Percentiles rank a stretch among this genome's conserved stretches.
phyloP scores from a whole-genome alignment of 257 asterid genomes.

The Verbascum thapsus region DNA sequence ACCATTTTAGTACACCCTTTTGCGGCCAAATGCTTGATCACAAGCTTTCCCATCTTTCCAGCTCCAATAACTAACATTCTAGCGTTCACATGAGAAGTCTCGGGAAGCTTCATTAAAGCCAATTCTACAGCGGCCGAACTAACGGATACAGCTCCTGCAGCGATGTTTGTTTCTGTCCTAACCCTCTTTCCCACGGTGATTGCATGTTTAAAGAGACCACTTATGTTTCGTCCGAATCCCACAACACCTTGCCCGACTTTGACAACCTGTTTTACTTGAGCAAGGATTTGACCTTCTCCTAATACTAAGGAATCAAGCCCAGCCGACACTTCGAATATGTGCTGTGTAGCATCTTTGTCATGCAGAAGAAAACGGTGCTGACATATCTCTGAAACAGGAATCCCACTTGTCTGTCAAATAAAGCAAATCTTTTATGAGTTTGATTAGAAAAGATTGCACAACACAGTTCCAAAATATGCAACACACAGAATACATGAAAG shows the following conservation, averaged over 20 bases:
- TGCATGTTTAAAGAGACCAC: slow-evolving; percentile 93
- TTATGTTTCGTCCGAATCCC: slow-evolving; percentile 89
- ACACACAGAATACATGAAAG: neutral
- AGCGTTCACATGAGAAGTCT: slow-evolving; percentile 59
- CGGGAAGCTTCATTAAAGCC: slow-evolving; percentile 89
- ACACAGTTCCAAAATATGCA: neutral
- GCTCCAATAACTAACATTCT: slow-evolving; percentile 86
- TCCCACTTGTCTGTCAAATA: slow-evolving; percentile 78
- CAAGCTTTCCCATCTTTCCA: slow-evolving; percentile 99
- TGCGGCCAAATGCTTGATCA: slow-evolving; percentile 85
- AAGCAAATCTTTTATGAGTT: slow-evolving; percentile 24
- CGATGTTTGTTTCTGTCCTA: slow-evolving; percentile 84
- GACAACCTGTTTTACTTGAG: slow-evolving; percentile 96
- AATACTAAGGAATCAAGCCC: slow-evolving; percentile 91
- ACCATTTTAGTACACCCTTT: slow-evolving; percentile 92
- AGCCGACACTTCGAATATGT: slow-evolving; percentile 89
- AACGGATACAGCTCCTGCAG: slow-evolving; percentile 94
- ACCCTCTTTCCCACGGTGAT: slow-evolving; percentile 95
- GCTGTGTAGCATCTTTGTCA: slow-evolving; percentile 91
- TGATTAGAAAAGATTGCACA: neutral
- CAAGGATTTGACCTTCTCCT: slow-evolving; percentile 97
- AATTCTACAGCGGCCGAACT: slow-evolving; percentile 96
- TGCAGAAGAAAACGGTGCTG: slow-evolving; percentile 84
- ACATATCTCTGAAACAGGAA: slow-evolving; percentile 77
- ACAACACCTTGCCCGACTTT: slow-evolving; percentile 87